A percentile compares a stretch with the other conserved stretches of the same genome.
These are phyloP conservation scores for Backusella australiensis DNA, from an alignment of 192 early-diverging fungal genomes.

Conservation along the genomic window DNA sequence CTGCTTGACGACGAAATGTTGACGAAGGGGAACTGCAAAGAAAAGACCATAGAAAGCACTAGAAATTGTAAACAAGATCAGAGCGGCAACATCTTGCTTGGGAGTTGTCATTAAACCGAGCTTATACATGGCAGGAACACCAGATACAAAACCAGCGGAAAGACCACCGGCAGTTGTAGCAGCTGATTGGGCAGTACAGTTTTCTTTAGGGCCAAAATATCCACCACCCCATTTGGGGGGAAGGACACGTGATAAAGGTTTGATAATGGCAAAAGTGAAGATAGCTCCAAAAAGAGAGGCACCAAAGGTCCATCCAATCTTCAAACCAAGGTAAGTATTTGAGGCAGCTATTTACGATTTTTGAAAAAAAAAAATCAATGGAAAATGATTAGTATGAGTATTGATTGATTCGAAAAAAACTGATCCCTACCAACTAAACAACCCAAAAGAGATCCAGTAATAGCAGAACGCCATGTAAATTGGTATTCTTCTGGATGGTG, in stretches of 20 bases:
- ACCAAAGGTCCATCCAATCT: conserved; percentile 59
- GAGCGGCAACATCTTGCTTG: conserved; percentile 44
- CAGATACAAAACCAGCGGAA: conserved; percentile 57
- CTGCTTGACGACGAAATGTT: conserved; percentile 65
- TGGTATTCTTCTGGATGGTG: conserved; percentile 25
- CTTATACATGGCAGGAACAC: conserved; percentile 69
- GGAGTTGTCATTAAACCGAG: conserved; percentile 54
- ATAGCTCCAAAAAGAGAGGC: conserved; percentile 55
- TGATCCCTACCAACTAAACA: conserved; percentile 46
- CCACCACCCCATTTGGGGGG: conserved; percentile 42
- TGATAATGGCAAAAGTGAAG: conserved; percentile 61
- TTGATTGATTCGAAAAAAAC: not conserved
- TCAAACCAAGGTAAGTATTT: conserved; percentile 70
- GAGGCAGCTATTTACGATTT: conserved; percentile 44
- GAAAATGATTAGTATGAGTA: not conserved
- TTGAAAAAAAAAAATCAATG: not conserved
- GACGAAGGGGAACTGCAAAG: conserved; percentile 66
- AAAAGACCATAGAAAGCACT: conserved; percentile 71
- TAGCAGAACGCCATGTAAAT: conserved; percentile 51
- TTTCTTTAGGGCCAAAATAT: conserved; percentile 70
- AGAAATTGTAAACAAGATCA: conserved; percentile 55
- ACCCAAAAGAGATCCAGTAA: conserved; percentile 64
- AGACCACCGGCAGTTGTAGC: conserved; percentile 71
- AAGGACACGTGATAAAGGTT: conserved; percentile 42
- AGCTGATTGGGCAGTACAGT: conserved; percentile 64